Evolutionary conservation across 2,329 filamentous ascomycete genomes (phyloP).

Genomic region (Botrytis medusae): DNA sequence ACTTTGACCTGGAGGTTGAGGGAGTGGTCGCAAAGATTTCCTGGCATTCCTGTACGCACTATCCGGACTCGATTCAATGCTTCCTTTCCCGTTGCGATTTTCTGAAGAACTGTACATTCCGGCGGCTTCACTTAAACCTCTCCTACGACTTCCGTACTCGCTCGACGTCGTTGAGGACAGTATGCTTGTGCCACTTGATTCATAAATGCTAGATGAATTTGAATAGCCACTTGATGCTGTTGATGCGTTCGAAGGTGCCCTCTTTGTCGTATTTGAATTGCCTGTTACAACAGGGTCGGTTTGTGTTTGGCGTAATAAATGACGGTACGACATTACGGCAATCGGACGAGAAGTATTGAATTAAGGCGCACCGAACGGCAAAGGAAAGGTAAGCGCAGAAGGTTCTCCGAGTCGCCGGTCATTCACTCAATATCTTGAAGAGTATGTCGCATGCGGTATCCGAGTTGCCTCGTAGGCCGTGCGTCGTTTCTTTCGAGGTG

Average conservation of each 20-base stretch:
- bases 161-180: slow-evolving; percentile 72
- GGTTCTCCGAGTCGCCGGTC: not conserved
- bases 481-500: not conserved
- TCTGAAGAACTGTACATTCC: slow-evolving; percentile 52
- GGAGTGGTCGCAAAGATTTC: slow-evolving; percentile 73
- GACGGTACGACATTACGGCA: slow-evolving; percentile 56
- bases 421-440: not conserved
- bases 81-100: slow-evolving; percentile 45
- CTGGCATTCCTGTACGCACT: slow-evolving; percentile 71
- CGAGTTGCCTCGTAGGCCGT: not conserved
- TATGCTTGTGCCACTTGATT: slow-evolving; percentile 65
- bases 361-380: slow-evolving; percentile 8
- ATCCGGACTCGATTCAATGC: slow-evolving; percentile 50
- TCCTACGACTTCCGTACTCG: slow-evolving; percentile 61
- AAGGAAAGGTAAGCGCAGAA: slow-evolving; percentile 5
- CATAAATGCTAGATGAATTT: slow-evolving; percentile 48
- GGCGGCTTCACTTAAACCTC: slow-evolving; percentile 72
- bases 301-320: slow-evolving; percentile 58
- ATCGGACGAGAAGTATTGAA: slow-evolving; percentile 15
- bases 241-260: slow-evolving; percentile 69
- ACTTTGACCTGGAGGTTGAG: slow-evolving; percentile 59
- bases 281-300: slow-evolving; percentile 46
- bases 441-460: slow-evolving; percentile 7
- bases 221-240: slow-evolving; percentile 71
- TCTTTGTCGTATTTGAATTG: slow-evolving; percentile 40